Conservation (phyloP, 345 rosid species). For the Melastoma malabathricum region DNA sequence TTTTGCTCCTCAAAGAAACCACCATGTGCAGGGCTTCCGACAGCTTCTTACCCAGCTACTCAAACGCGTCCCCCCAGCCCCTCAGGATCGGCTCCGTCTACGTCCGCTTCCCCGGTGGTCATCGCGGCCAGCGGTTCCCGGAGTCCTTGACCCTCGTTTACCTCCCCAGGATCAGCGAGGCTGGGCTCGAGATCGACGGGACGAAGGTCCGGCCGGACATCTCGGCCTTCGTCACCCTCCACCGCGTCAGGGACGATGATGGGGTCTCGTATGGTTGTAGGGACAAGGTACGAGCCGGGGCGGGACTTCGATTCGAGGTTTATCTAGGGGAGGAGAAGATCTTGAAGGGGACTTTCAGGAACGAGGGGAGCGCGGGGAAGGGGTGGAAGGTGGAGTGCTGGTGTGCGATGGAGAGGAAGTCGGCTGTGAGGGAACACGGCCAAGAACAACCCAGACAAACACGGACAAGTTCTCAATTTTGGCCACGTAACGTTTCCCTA, state of each 20-base stretch:
- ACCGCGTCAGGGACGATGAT: conserved; percentile 38
- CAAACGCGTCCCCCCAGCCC: too few relatives aligned
- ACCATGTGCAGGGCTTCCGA: too few relatives aligned
- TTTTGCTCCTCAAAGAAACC: too few relatives aligned
- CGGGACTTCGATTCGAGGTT: conserved; percentile 62
- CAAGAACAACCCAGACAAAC: too few relatives aligned
- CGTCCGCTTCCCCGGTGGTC: conserved; percentile 21
- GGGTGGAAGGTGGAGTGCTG: conserved; percentile 51
- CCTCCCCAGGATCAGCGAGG: conserved; percentile 43
- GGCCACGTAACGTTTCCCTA: too few relatives aligned
- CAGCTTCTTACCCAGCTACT: too few relatives aligned
- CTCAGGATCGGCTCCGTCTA: too few relatives aligned
- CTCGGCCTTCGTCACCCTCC: conserved; percentile 48
- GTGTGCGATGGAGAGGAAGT: conserved; percentile 28
- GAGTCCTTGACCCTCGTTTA: conserved; percentile 58
- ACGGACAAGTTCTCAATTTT: too few relatives aligned
- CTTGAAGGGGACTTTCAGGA: conserved; percentile 43
- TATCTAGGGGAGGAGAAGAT: conserved; percentile 46
- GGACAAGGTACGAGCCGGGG: conserved; percentile 41
- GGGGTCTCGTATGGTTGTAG: conserved; percentile 36
- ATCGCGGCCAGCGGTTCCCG: conserved; percentile 13
- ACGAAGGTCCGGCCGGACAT: conserved; percentile 44
- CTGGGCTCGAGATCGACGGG: conserved; percentile 41
- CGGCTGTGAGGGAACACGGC: background rate
- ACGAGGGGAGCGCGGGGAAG: conserved; percentile 24